These are phyloP conservation scores for Akanthomyces muscarius DNA, from an alignment of 2,329 filamentous ascomycete genomes.

Conservation along the genomic window DNA sequence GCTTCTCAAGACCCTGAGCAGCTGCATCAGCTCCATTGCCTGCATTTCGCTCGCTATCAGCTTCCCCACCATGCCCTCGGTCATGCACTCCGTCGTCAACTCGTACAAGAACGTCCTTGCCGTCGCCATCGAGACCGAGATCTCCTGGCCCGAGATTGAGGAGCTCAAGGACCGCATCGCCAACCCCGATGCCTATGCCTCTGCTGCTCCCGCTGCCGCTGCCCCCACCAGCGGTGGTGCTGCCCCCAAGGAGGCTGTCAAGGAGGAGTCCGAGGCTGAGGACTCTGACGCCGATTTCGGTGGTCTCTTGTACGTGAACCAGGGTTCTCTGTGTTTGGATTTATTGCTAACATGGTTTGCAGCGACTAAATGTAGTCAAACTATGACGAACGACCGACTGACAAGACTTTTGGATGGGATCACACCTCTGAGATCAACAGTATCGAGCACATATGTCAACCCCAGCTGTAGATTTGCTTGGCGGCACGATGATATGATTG, in stretches of 20 bases:
- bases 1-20: slow-evolving; percentile 77
- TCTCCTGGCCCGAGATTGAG: slow-evolving; percentile 92
- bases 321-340: background rate
- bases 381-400: slow-evolving; percentile 37
- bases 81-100: slow-evolving; percentile 97
- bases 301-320: slow-evolving; percentile 64
- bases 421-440: slow-evolving; percentile 40
- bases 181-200: slow-evolving; percentile 95
- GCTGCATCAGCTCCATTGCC: slow-evolving; percentile 82
- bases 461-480: slow-evolving; percentile 37
- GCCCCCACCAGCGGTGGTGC: slow-evolving; percentile 48
- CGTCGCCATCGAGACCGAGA: slow-evolving; percentile 84
- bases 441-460: slow-evolving; percentile 44
- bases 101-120: slow-evolving; percentile 94
- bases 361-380: slow-evolving; percentile 49
- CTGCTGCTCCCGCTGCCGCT: slow-evolving; percentile 68
- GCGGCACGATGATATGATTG: slow-evolving; percentile 30
- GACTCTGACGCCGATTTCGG: slow-evolving; percentile 66
- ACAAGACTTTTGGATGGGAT: slow-evolving; percentile 41
- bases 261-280: slow-evolving; percentile 65
- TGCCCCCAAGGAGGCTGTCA: slow-evolving; percentile 59
- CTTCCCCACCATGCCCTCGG: slow-evolving; percentile 93
- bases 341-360: slow-evolving; percentile 35
- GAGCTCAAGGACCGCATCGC: slow-evolving; percentile 99
- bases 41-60: slow-evolving; percentile 85